Conservation (phyloP, 805 yeast species). For the Kazachstania taianensis region DNA sequence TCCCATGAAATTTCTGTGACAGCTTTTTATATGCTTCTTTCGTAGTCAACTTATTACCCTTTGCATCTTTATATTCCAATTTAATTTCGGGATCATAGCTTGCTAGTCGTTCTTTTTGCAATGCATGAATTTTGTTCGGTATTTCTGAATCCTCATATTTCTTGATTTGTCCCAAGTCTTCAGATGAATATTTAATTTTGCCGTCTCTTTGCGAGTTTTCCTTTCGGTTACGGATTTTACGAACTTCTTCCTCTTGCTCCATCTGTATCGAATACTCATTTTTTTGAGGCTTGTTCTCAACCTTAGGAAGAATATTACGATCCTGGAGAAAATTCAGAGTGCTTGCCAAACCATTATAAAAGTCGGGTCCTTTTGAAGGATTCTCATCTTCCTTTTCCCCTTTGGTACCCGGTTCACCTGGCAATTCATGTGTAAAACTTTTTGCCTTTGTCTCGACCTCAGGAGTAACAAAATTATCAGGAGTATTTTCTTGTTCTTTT, state of each 20-base stretch:
- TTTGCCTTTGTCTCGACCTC: too few species aligned
- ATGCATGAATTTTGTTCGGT: slow-evolving; percentile 18
- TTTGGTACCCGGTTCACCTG: not conserved
- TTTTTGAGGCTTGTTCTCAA: not conserved
- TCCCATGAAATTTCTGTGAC: slow-evolving; percentile 73
- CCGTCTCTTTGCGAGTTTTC: slow-evolving; percentile 9
- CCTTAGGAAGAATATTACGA: slow-evolving; percentile 9
- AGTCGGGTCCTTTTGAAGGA: slow-evolving; percentile 6
- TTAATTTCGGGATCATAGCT: slow-evolving; percentile 36
- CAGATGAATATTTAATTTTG: not conserved
- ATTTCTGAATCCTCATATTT: slow-evolving; percentile 19
- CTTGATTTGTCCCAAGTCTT: slow-evolving; percentile 4
- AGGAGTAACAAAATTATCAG: too few species aligned
- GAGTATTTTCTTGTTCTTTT: not conserved
- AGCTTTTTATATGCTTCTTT: slow-evolving; percentile 70
- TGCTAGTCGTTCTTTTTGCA: slow-evolving; percentile 27
- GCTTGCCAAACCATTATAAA: slow-evolving; percentile 24
- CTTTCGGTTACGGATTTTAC: slow-evolving; percentile 6
- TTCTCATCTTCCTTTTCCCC: not conserved
- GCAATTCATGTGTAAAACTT: too few species aligned
- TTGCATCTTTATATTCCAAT: slow-evolving; percentile 52
- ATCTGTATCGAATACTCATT: slow-evolving; percentile 3
- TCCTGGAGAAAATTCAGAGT: slow-evolving; percentile 18
- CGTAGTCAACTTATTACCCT: slow-evolving; percentile 47
- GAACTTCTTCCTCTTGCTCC: slow-evolving; percentile 7